Evolutionary conservation across 345 rosid species (phyloP).

Genomic region (Salix suchowensis): DNA sequence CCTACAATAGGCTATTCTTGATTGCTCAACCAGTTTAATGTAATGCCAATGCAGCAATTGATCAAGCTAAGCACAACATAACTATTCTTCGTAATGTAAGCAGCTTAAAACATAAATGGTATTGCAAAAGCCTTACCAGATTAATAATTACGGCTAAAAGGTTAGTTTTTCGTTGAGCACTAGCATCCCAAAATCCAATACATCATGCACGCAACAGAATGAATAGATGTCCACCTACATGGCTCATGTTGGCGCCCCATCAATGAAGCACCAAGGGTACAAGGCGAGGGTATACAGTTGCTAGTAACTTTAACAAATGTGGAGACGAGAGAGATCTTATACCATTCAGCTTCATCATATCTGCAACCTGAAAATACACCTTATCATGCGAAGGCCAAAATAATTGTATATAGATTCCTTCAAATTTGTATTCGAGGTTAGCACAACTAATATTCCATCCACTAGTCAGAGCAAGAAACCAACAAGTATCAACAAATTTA

Average conservation of each 20-base stretch:
- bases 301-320: no score
- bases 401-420: neutral
- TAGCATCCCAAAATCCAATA: neutral
- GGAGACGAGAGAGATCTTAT: neutral
- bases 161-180: neutral
- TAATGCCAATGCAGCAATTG: no score
- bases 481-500: neutral
- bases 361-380: constrained; percentile 11
- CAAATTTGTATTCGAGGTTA: neutral
- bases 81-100: no score
- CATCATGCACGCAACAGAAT: neutral
- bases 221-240: no score
- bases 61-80: no score
- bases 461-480: neutral
- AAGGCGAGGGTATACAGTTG: no score
- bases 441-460: neutral
- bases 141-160: neutral
- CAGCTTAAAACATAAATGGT: no score
- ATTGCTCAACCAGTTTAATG: no score
- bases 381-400: neutral
- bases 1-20: no score
- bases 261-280: no score
- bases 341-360: neutral
- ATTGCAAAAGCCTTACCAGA: neutral
- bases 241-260: no score